Evolutionary conservation across 768 basidiomycete genomes (phyloP), one percentile per base, ranked within the genome.

Genomic region (Leucosporidium scottii): DNA sequence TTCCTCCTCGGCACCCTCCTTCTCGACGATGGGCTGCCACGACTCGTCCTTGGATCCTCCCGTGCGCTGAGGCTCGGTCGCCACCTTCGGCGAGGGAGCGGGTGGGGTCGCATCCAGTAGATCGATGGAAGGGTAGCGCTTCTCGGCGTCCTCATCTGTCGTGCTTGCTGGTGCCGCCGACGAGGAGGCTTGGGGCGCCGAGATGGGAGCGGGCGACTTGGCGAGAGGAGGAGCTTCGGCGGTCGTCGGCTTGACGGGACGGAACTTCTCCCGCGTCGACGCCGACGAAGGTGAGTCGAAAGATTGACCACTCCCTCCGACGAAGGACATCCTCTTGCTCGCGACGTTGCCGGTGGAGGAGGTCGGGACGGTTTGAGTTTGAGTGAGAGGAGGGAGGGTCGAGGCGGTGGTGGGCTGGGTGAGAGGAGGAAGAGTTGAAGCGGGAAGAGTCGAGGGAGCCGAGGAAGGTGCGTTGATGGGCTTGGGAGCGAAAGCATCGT

Each of bases 101-200:
- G 34, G 28, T 53, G n/a, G 15, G 17, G 25, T 8, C 20, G 47
- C n/a, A 20, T 31, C 56, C 23, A 53, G 17, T 12, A 44, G 50
- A 44, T 63, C 21, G 2, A 74, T 20, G 27, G 66, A 62, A 6
- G 74, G 74, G 66, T 70, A 74, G 0, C 74, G 62, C 25, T 64
- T 62, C 27, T 65, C 63, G 34, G 69, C 65, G 15, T 34, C 39
- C 58, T 55, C 23, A 23, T 44, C 60, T 2, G 44, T 18, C 50
- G 39, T 53, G 58, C 30, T 27, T 61, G 10, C 36, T 30, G n/a
- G 13, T 17, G 25, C 25, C 50, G 23, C 9, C 6, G 50, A 51
- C 18, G 18, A n/a, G 18, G 20, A 17, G n/a, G n/a, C 20, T 51
- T 27, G 50, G n/a, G 50, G 50, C 25, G 50, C 25, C 4, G 50